phyloP scores from a whole-genome alignment of 768 basidiomycete genomes.

The Candolleomyces aberdarensis region DNA sequence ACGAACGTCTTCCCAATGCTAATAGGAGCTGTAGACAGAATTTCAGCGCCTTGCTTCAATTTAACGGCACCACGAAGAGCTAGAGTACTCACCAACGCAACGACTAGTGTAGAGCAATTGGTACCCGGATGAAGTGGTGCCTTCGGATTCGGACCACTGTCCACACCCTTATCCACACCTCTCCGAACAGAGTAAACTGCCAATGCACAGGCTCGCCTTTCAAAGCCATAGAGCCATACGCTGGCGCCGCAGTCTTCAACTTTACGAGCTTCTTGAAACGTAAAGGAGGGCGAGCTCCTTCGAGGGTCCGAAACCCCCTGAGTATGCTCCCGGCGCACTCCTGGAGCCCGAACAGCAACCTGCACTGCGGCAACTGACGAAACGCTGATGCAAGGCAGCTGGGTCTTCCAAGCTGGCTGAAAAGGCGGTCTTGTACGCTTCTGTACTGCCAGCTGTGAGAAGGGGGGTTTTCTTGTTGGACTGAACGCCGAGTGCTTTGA shows the following conservation, averaged over 20 bases:
- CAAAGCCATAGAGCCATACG: conserved; percentile 53
- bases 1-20: conserved; percentile 79
- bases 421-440: conserved; percentile 83
- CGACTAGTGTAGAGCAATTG: conserved; percentile 59
- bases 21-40: conserved; percentile 48
- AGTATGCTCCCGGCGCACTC: conserved; percentile 30
- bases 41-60: background rate
- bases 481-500: conserved; percentile 94
- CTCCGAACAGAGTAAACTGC: conserved; percentile 67
- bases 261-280: conserved; percentile 54
- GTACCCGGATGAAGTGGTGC: conserved; percentile 62
- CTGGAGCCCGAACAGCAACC: conserved; percentile 50
- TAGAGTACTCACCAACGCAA: conserved; percentile 48
- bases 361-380: no score
- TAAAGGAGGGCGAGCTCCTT: conserved; percentile 40
- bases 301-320: conserved; percentile 9
- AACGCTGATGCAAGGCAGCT: no score
- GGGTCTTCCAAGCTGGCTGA: conserved; percentile 91
- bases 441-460: conserved; percentile 88
- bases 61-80: background rate
- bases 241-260: conserved; percentile 35
- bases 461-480: conserved; percentile 98
- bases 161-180: conserved; percentile 73
- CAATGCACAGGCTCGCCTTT: conserved; percentile 56
- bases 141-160: conserved; percentile 51